Conservation (phyloP, 306 rosid genomes). For the Adenanthera pavonina region DNA sequence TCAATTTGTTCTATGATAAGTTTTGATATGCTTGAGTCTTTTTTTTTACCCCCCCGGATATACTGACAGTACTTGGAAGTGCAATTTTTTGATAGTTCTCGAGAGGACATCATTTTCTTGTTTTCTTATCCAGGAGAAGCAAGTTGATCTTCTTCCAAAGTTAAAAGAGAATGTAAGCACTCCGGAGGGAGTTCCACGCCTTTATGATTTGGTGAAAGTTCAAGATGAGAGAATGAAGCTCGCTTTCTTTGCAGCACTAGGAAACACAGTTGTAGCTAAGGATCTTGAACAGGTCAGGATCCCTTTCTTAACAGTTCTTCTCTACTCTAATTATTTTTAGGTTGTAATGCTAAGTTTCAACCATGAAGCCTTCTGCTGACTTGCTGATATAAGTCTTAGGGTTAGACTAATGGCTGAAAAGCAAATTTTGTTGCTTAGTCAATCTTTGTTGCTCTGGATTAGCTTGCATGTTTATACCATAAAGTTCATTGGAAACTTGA, state of each 20-base stretch:
- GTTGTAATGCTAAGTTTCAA: background rate
- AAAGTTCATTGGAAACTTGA: slow-evolving; percentile 7
- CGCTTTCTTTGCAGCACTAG: slow-evolving; percentile 81
- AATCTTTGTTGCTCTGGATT: slow-evolving; percentile 28
- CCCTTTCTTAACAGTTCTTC: slow-evolving; percentile 5
- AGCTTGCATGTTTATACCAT: slow-evolving; percentile 18
- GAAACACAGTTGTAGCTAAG: slow-evolving; percentile 84
- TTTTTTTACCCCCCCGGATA: background rate
- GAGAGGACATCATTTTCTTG: slow-evolving; percentile 10
- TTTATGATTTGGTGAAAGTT: slow-evolving; percentile 83
- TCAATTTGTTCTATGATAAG: slow-evolving; percentile 3
- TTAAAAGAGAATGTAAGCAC: slow-evolving; percentile 64
- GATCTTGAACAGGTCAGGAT: slow-evolving; percentile 88
- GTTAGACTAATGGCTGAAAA: slow-evolving; percentile 16
- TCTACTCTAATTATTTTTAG: slow-evolving; percentile 4
- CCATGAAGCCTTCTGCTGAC: background rate
- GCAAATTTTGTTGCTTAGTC: background rate
- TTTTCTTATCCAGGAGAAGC: slow-evolving; percentile 76
- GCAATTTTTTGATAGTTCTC: slow-evolving; percentile 16
- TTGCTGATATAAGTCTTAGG: background rate
- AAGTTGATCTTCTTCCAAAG: slow-evolving; percentile 66
- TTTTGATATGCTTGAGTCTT: background rate
- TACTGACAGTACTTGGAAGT: background rate
- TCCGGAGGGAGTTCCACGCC: slow-evolving; percentile 94
- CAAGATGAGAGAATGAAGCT: slow-evolving; percentile 87